Evolutionary conservation across 306 rosid genomes (phyloP).

Genomic region (Pterocarpus santalinus): DNA sequence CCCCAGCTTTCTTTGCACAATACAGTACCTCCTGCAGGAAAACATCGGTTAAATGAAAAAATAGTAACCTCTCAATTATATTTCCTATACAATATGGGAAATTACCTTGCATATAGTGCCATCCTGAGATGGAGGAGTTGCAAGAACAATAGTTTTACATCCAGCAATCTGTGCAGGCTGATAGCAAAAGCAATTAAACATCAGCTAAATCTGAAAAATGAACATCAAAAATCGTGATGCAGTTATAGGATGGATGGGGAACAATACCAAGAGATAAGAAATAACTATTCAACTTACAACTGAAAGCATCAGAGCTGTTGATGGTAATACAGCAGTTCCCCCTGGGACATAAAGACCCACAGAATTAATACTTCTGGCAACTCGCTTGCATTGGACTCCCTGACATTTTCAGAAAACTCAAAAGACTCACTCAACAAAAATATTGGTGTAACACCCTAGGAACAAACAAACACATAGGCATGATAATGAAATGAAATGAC

Average conservation of each 20-base stretch:
- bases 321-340: slow-evolving; percentile 94
- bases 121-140: slow-evolving; percentile 85
- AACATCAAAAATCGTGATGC: slow-evolving; percentile 13
- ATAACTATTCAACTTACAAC: slow-evolving; percentile 65
- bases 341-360: slow-evolving; percentile 96
- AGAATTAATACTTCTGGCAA: slow-evolving; percentile 88
- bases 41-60: slow-evolving; percentile 36
- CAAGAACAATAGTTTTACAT: slow-evolving; percentile 82
- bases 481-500: background rate
- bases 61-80: slow-evolving; percentile 7
- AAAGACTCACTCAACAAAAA: slow-evolving; percentile 13
- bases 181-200: slow-evolving; percentile 19
- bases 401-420: slow-evolving; percentile 48
- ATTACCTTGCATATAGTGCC: slow-evolving; percentile 84
- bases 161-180: slow-evolving; percentile 97
- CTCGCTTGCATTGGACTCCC: slow-evolving; percentile 92
- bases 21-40: slow-evolving; percentile 81
- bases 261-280: slow-evolving; percentile 10
- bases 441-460: background rate
- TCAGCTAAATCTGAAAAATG: slow-evolving; percentile 36
- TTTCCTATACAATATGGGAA: slow-evolving; percentile 29
- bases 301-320: slow-evolving; percentile 91
- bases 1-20: slow-evolving; percentile 96
- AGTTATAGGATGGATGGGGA: slow-evolving; percentile 14
- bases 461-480: slow-evolving; percentile 7